Percentiles rank a stretch among this genome's conserved stretches.
Evolutionary conservation across 2,329 filamentous ascomycete species (phyloP).

Genomic region (Fusarium mexicanum): DNA sequence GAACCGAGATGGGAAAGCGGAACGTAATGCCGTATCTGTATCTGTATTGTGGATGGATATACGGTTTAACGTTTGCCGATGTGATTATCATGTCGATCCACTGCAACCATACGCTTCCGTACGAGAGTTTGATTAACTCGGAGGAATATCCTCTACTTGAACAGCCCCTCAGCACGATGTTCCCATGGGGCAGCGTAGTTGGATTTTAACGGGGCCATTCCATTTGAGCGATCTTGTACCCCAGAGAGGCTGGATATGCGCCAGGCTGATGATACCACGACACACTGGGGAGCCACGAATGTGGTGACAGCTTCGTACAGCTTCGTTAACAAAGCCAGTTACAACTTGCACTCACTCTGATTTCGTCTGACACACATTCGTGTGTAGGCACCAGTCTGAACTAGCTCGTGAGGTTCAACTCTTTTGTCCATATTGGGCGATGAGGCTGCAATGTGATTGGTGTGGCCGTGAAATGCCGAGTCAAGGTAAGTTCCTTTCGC

Average conservation of each 20-base stretch:
- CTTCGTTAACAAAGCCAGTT: background rate
- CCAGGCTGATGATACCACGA: background rate
- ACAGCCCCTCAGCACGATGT: conserved; percentile 6
- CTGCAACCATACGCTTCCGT: conserved; percentile 4
- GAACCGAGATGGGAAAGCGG: conserved; percentile 29
- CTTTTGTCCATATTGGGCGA: conserved; percentile 8
- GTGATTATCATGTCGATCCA: conserved; percentile 26
- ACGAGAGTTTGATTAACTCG: conserved; percentile 34
- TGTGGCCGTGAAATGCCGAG: conserved; percentile 29
- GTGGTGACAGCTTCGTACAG: background rate
- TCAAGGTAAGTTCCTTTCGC: conserved; percentile 32
- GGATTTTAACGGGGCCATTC: conserved; percentile 1
- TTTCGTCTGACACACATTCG: background rate
- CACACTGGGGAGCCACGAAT: background rate
- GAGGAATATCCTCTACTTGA: conserved; percentile 21
- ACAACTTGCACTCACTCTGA: background rate
- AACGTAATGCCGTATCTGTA: conserved; percentile 38
- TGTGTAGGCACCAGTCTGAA: background rate
- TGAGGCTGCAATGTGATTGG: conserved; percentile 30
- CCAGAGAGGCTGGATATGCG: background rate
- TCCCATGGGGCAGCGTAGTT: background rate
- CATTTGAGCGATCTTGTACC: background rate
- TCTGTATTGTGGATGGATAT: conserved; percentile 18
- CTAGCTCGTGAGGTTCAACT: conserved; percentile 1
- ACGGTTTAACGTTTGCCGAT: conserved; percentile 11